Evolutionary conservation across 2,329 filamentous ascomycete species (phyloP).

Genomic region (Tolypocladium pustulatum): DNA sequence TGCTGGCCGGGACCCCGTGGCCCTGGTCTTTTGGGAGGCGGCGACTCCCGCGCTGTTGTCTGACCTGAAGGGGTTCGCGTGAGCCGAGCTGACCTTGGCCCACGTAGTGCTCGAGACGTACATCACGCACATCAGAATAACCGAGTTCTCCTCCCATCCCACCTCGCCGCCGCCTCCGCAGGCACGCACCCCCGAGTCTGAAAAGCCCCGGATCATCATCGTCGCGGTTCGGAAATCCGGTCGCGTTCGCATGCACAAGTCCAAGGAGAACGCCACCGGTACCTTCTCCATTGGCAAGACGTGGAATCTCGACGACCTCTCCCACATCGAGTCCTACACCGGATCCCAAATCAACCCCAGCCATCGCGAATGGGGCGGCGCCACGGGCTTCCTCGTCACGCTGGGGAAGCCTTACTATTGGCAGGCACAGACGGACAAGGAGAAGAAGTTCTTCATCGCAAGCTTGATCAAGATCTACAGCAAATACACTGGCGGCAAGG

Average conservation of each 20-base stretch:
- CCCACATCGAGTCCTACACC: slow-evolving; percentile 72
- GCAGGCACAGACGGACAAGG: slow-evolving; percentile 85
- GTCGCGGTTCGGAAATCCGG: slow-evolving; percentile 89
- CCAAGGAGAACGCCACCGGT: slow-evolving; percentile 86
- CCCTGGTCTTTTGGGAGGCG: not conserved
- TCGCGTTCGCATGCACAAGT: slow-evolving; percentile 91
- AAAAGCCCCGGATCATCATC: slow-evolving; percentile 87
- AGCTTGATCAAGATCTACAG: slow-evolving; percentile 92
- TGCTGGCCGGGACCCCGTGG: too few relatives aligned
- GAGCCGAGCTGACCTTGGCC: slow-evolving; percentile 6
- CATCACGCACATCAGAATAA: slow-evolving; percentile 91
- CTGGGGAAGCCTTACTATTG: slow-evolving; percentile 95
- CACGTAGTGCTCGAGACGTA: slow-evolving; percentile 61
- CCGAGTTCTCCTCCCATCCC: slow-evolving; percentile 75
- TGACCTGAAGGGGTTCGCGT: not conserved
- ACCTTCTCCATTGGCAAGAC: slow-evolving; percentile 97
- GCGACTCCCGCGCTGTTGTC: not conserved
- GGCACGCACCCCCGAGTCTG: slow-evolving; percentile 55
- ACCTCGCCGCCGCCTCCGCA: slow-evolving; percentile 76
- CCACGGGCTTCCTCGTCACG: slow-evolving; percentile 76
- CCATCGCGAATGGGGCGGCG: slow-evolving; percentile 67
- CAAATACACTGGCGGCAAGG: slow-evolving; percentile 85
- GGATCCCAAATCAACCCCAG: slow-evolving; percentile 45
- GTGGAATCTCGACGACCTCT: slow-evolving; percentile 89
- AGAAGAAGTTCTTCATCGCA: slow-evolving; percentile 97